Conservation (phyloP, 2,329 filamentous ascomycete species). For the Diaporthe citri region DNA sequence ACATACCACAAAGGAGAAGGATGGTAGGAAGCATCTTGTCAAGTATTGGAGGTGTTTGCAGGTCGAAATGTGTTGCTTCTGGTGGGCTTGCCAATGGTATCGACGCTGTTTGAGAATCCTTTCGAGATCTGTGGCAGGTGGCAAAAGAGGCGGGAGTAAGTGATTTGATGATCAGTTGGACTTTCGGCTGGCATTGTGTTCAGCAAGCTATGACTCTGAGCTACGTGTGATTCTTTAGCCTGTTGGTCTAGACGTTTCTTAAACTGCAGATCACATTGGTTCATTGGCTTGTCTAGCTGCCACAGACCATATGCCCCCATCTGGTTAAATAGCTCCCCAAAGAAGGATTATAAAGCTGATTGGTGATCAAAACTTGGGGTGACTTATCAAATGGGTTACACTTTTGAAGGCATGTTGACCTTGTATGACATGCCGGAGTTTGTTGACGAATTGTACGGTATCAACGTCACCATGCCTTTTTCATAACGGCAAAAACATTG, state of each 20-base stretch:
- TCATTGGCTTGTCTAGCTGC: background rate
- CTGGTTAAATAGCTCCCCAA: too few relatives aligned
- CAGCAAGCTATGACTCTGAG: background rate
- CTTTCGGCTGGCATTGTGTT: background rate
- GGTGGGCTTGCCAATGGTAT: background rate
- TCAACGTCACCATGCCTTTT: too few relatives aligned
- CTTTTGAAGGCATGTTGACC: too few relatives aligned
- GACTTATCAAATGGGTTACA: too few relatives aligned
- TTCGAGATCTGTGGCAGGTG: background rate
- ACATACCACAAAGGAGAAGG: background rate
- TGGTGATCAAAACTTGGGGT: too few relatives aligned
- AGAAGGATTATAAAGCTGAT: too few relatives aligned
- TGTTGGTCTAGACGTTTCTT: background rate
- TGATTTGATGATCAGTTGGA: background rate
- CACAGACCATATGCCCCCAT: too few relatives aligned
- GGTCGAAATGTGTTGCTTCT: background rate
- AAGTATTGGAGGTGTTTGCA: background rate
- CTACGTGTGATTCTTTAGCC: background rate
- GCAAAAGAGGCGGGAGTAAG: background rate
- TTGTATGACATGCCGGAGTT: too few relatives aligned
- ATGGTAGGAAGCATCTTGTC: constrained; percentile 15
- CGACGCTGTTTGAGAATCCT: too few relatives aligned
- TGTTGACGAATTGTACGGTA: too few relatives aligned
- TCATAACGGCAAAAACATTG: too few relatives aligned
- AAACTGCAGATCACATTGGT: background rate